These are phyloP conservation scores for Cutaneotrichosporon sp. DNA, from an alignment of 1,284 basidiomycete species.

Conservation along the genomic window DNA sequence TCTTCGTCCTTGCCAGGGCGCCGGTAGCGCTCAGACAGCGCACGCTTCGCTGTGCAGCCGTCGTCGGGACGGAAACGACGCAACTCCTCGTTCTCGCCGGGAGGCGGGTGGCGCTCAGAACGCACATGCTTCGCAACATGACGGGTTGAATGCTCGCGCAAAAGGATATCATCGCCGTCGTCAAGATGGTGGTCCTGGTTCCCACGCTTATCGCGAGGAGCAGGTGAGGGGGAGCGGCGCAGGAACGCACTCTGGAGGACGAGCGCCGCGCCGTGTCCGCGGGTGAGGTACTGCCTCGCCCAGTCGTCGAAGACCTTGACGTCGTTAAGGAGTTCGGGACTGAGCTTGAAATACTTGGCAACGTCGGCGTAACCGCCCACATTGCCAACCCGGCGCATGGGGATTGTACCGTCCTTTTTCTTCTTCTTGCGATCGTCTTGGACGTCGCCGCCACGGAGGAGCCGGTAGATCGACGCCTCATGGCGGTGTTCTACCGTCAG, in stretches of 20 bases:
- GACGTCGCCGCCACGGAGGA: conserved; percentile 4
- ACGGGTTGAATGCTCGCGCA: no score
- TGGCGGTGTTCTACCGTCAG: conserved; percentile 3
- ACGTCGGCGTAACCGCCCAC: background rate
- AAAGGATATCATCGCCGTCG: no score
- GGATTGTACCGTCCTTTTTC: background rate
- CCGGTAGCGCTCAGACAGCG: no score
- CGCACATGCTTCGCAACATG: no score
- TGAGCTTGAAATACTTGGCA: background rate
- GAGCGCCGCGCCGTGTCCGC: background rate
- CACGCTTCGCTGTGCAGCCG: no score
- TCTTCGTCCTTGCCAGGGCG: no score
- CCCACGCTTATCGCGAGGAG: no score
- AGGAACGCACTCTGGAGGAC: background rate
- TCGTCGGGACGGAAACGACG: no score
- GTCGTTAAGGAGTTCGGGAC: background rate
- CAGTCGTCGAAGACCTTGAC: background rate
- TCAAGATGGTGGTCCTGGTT: no score
- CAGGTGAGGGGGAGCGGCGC: background rate
- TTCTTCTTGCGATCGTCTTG: background rate
- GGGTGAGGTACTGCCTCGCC: background rate
- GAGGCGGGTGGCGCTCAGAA: no score
- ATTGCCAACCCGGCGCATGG: background rate
- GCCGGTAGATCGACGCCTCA: conserved; percentile 7
- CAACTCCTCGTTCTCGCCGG: no score